Evolutionary conservation across 2,329 filamentous ascomycete genomes (phyloP), one percentile per base, ranked within the genome.

Genomic region (Aschersonia sp.): DNA sequence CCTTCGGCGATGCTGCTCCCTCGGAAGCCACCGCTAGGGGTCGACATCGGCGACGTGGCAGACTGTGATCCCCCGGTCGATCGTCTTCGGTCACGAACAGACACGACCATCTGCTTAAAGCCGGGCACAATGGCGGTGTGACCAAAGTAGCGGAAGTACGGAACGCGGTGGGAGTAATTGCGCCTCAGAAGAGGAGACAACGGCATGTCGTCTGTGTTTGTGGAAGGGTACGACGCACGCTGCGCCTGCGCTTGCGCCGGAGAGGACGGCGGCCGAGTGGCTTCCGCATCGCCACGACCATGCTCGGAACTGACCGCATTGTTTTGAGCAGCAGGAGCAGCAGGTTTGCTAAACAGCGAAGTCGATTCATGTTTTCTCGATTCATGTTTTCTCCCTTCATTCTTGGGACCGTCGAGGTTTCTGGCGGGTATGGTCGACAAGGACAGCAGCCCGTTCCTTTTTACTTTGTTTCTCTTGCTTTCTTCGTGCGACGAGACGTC

Each of bases 61-160:
- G 79, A 76, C 44, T 77, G 73, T 14, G 78, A 81, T 46, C 71
- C 72, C 6, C 66, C 70, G 7, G 71, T 73, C 46, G 79, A 80
- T 30, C 74, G 73, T 30, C 79, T 74, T 50, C 79, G 71, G 50
- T 83, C 80, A 50, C 81, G 75, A 32, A 89, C 78, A 47, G 83
- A 81, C 50, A 85, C 81, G 30, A 94, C 85, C 86, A 94, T 94
- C 62, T 94, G 87, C 64, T 94, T 94, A 67, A 88, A 94, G 29
- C 87, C 87, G 1, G 87, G 87, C 46, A 92, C 86, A 58, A 94
- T 94, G 52, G 87, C 88, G 1, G 88, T 94, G 0, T 87, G 86
- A 0, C 87, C 88, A 60, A 94, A 92, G 63, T 92, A 94, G 51
- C 88, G 75, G 57, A 94, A 94, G 61, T 92, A 95, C 0, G 87